Evolutionary conservation across 164 flowering plant species (phyloP), one percentile per base, ranked within the genome.

Genomic region (Vitis labrusca): DNA sequence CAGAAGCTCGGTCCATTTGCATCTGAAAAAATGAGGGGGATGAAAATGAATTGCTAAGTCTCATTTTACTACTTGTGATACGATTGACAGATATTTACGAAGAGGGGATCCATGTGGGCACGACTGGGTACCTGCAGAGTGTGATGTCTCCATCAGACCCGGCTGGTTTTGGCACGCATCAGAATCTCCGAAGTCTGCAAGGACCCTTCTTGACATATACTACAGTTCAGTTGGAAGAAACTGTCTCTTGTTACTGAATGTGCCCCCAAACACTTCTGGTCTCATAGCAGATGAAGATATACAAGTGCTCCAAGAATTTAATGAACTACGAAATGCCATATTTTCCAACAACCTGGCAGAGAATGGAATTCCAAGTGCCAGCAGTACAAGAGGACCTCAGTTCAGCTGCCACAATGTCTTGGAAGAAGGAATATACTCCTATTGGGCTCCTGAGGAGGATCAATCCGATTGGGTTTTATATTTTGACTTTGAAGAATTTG

Each of bases 151-250:
- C 27, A 93, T 96, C 66, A 83, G 99, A 63, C 88, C 95, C 17
- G 99, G 99, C 72, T 93, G 99, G 99, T 96, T 96, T 70, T 96
- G 99, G 99, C 99, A 96, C 71, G 76, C 85, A 55, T 85, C 89
- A 2, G 89, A 96, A 82, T 71, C 54, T 73, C 99, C 99, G 51
- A 96, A 96, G 71, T 85, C 97, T 59, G 95, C 97, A 8, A 13
- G 71, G 12, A 76, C 85, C 30, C 91, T 96, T 63, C 99, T 93
- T 53, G 94, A 93, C 69, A 77, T 93, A 63, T 96, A 89, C 81
- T 96, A 91, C 82, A 87, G 83, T 44, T 91, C 99, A 10, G 92
- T 81, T 14, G 98, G 99, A 10, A 68, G 97, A 73, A 96, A 96
- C 82, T 92, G 99, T 71, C 89, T 84, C 55, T 75, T 92, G 55